Evolutionary conservation across 108 stramenopile species (phyloP).

Genomic region (Cyclotella baltica): DNA sequence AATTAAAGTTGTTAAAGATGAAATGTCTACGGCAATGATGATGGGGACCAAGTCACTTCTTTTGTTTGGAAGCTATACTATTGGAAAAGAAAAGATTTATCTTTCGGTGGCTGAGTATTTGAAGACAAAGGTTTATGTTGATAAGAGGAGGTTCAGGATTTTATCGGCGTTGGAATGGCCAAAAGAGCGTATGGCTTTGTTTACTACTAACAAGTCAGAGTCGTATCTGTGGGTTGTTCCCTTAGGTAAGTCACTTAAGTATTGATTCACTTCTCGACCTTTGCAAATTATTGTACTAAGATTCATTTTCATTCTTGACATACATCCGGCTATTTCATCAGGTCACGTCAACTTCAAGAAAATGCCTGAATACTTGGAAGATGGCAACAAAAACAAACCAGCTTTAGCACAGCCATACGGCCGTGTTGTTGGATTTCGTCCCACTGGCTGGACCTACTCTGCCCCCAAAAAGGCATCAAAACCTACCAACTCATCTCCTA

Average conservation of each 20-base stretch:
- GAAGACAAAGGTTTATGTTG: constrained; percentile 84
- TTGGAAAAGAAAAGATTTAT: constrained; percentile 95
- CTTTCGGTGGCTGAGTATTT: constrained; percentile 80
- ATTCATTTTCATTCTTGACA: too few species aligned
- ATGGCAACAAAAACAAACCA: constrained; percentile 52
- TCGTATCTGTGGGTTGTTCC: constrained; percentile 85
- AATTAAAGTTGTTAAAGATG: constrained; percentile 57
- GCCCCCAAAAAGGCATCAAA: constrained; percentile 30
- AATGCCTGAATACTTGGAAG: constrained; percentile 65
- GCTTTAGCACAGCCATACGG: constrained; percentile 57
- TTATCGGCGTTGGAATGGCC: constrained; percentile 75
- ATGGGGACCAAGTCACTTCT: constrained; percentile 67
- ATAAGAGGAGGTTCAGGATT: constrained; percentile 69
- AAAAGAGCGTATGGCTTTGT: constrained; percentile 61
- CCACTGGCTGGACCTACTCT: constrained; percentile 60
- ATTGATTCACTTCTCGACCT: too few species aligned
- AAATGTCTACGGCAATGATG: constrained; percentile 50
- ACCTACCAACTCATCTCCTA: constrained; percentile 1
- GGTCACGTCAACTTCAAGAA: constrained; percentile 87
- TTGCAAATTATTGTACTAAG: too few species aligned
- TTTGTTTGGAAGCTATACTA: constrained; percentile 94
- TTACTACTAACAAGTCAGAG: constrained; percentile 71
- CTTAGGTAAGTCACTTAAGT: too few species aligned
- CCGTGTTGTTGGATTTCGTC: constrained; percentile 69
- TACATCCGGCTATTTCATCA: too few species aligned